These are phyloP conservation scores for Neofusicoccum cordaticola DNA, from an alignment of 2,329 filamentous ascomycete species.

Conservation along the genomic window DNA sequence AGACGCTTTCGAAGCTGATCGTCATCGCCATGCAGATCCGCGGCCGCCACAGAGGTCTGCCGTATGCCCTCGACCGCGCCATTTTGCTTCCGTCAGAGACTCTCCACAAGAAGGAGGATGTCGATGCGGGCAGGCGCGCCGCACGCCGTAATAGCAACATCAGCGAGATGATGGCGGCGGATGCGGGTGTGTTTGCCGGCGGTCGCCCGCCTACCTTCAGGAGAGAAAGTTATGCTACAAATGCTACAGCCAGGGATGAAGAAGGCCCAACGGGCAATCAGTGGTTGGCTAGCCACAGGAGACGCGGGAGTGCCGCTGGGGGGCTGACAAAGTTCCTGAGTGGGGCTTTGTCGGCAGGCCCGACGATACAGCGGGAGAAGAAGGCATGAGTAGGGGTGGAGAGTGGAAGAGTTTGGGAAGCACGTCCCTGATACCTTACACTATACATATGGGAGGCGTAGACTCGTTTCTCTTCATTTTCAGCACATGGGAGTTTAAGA, in stretches of 20 bases:
- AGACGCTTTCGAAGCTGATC: slow-evolving; percentile 63
- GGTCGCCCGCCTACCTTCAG: background rate
- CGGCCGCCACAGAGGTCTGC: slow-evolving; percentile 63
- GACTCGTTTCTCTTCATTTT: too few species aligned
- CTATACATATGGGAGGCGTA: too few species aligned
- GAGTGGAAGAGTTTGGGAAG: too few species aligned
- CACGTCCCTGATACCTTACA: too few species aligned
- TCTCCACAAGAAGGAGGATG: slow-evolving; percentile 59
- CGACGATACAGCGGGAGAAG: slow-evolving; percentile 26
- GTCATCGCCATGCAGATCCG: slow-evolving; percentile 67
- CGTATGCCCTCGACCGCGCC: slow-evolving; percentile 67
- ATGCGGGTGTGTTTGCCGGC: slow-evolving; percentile 1
- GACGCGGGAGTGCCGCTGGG: background rate
- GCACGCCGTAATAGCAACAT: slow-evolving; percentile 26
- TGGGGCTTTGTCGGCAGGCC: slow-evolving; percentile 31
- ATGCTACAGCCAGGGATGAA: background rate
- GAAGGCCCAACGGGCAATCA: slow-evolving; percentile 1
- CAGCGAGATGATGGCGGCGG: slow-evolving; percentile 19
- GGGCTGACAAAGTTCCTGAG: slow-evolving; percentile 25
- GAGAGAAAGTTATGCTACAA: background rate
- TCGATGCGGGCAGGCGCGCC: slow-evolving; percentile 47
- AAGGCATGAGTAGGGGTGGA: background rate
- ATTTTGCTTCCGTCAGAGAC: slow-evolving; percentile 66
- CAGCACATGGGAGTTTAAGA: too few species aligned
- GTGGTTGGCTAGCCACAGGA: slow-evolving; percentile 10